Evolutionary conservation across 2,329 filamentous ascomycete species (phyloP), one percentile per base, ranked within the genome.

Genomic region (Aspergillus piperis): DNA sequence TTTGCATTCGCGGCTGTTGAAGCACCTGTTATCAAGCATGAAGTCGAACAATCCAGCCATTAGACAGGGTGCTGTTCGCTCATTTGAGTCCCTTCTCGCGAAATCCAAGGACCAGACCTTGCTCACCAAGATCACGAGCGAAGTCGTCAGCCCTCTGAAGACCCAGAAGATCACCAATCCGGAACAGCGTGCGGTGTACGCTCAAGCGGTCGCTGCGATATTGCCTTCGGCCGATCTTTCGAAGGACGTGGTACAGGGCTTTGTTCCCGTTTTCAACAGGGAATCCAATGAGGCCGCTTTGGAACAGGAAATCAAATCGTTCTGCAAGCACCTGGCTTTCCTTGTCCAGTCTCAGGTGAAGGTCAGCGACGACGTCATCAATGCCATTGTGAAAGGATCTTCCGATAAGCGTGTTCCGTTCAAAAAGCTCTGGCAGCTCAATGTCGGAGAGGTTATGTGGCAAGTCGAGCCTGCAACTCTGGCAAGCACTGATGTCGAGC

Each of bases 271-370:
- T 13, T 88, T 90, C 17, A 78, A 84, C 6, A 96, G 97, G 71
- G 95, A 99, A 77, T 88, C 92, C 7, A 98, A 96, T 68, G 95
- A 99, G 75, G 80, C 83, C 38, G 93, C 93, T 44, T 80, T 96
- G 25, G 83, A 86, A 44, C 88, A 90, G 8, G 92, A 96, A 74
- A 87, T 92, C 6, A 82, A 83, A 36, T 85, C 90, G 4, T 82
- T 98, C 58, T 83, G 86, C 56, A 84, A 84, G 61, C 89, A 90
- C 68, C 78, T 89, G 36, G 78, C 80, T 10, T 85, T 84, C 69
- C 81, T 90, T 39, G 72, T 97, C 15, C 76, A 83, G n/a, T 81
- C 86, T 27, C 84, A 81, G 23, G 75, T 82, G 1, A 82, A 87
- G 38, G 72, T 92, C 15, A 86, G 90, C 10, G 90, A 90, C 67